Evolutionary conservation across 768 basidiomycete species (phyloP).

Genomic region (button mushroom (Agaricus bisporus)): DNA sequence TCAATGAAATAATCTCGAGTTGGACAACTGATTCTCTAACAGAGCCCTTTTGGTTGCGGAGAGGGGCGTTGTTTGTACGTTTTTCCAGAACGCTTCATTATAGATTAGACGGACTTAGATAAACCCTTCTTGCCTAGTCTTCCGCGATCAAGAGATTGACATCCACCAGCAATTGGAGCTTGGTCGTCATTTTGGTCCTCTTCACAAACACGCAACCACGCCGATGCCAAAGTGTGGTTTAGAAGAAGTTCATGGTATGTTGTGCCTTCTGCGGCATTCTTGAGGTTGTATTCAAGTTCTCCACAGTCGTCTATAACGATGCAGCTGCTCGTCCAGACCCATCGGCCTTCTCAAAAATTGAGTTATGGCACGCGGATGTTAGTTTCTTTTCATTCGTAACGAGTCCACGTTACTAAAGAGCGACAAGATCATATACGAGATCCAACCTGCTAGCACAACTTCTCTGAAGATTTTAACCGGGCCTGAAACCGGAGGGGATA

Average conservation of each 20-base stretch:
- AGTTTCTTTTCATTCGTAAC: slow-evolving; percentile 2
- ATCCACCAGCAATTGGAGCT: slow-evolving; percentile 69
- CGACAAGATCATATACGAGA: slow-evolving; percentile 62
- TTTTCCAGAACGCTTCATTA: background rate
- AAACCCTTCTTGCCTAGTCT: slow-evolving; percentile 37
- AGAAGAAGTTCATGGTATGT: slow-evolving; percentile 65
- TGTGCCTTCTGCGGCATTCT: background rate
- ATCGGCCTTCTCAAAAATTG: slow-evolving; percentile 62
- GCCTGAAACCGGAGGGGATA: slow-evolving; percentile 73
- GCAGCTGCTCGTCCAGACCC: slow-evolving; percentile 55
- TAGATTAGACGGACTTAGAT: background rate
- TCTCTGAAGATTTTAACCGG: slow-evolving; percentile 69
- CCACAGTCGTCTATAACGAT: slow-evolving; percentile 66
- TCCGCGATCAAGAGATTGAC: slow-evolving; percentile 67
- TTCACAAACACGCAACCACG: slow-evolving; percentile 82
- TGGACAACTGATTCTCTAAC: background rate
- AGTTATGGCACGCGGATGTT: slow-evolving; percentile 82
- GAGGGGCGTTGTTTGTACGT: slow-evolving; percentile 69
- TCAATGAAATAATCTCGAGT: slow-evolving; percentile 6
- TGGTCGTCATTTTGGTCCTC: slow-evolving; percentile 63
- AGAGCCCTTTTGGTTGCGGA: slow-evolving; percentile 73
- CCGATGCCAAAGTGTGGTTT: slow-evolving; percentile 70
- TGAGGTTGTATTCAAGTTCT: background rate
- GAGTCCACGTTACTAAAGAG: background rate
- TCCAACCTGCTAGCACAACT: slow-evolving; percentile 76